Percentiles rank a stretch among this genome's conserved stretches.
Conservation (phyloP, 2,329 filamentous ascomycete genomes). For the Dactylella cylindrospora region DNA sequence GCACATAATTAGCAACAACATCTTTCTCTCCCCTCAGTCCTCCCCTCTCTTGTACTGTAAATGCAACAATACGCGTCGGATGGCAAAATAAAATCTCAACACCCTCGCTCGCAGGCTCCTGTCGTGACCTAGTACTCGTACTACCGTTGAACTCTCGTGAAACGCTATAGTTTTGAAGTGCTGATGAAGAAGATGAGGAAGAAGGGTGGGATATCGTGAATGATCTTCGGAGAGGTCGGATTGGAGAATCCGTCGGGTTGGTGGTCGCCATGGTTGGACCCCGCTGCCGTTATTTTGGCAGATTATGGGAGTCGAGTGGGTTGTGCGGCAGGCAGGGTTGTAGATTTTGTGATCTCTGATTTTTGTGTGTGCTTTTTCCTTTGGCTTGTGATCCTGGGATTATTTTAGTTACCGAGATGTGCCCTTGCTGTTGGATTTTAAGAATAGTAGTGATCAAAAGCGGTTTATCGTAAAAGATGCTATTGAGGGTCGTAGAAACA, state of each 20-base stretch:
- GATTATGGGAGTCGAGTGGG: conserved; percentile 9
- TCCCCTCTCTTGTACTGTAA: conserved; percentile 27
- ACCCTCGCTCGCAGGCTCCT: conserved; percentile 22
- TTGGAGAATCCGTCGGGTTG: conserved; percentile 8
- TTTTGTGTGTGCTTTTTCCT: conserved; percentile 5
- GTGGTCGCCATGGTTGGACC: conserved; percentile 29
- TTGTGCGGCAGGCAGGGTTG: conserved; percentile 24
- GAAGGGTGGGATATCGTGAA: conserved; percentile 1
- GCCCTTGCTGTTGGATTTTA: conserved; percentile 2
- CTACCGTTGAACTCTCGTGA: neutral
- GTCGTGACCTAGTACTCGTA: conserved; percentile 6
- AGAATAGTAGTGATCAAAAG: no score
- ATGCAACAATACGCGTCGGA: conserved; percentile 34
- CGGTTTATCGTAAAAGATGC: conserved; percentile 11
- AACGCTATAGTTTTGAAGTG: neutral
- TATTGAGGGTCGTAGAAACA: neutral
- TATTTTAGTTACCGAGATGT: conserved; percentile 8
- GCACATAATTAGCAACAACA: conserved; percentile 22
- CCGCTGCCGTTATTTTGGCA: conserved; percentile 11
- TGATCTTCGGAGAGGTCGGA: conserved; percentile 14
- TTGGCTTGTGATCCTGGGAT: conserved; percentile 24
- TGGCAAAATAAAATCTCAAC: conserved; percentile 39
- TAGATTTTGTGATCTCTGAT: conserved; percentile 9
- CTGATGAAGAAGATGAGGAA: neutral
- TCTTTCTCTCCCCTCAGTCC: conserved; percentile 31